phyloP scores from a whole-genome alignment of 2,329 filamentous ascomycete species.

The Cordyceps javanica region DNA sequence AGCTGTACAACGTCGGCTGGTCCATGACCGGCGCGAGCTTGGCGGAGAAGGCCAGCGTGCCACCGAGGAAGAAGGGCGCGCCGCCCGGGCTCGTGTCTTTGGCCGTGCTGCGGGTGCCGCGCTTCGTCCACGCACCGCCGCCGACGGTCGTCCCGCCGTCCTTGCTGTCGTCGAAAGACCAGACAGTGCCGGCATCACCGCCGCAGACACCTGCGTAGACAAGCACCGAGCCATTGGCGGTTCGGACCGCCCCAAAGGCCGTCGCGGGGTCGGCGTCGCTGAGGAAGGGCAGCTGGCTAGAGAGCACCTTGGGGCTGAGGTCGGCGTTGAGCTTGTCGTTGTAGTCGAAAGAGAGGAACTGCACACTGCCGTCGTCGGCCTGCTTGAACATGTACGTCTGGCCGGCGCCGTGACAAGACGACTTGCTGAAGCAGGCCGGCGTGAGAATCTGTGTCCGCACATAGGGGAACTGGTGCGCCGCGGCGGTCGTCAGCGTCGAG shows the following conservation, averaged over 20 bases:
- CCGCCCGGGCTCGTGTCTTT: conserved; percentile 19
- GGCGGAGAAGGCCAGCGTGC: conserved; percentile 61
- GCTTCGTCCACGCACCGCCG: conserved; percentile 25
- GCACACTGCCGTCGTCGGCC: conserved; percentile 33
- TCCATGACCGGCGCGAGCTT: conserved; percentile 47
- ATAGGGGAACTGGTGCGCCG: conserved; percentile 60
- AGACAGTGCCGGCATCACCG: conserved; percentile 50
- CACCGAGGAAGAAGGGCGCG: conserved; percentile 46
- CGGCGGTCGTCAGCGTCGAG: conserved; percentile 13
- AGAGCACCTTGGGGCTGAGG: conserved; percentile 42
- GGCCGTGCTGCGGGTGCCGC: conserved; percentile 14
- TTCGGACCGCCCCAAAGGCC: conserved; percentile 63
- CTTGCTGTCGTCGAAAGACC: conserved; percentile 55
- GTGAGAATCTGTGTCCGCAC: conserved; percentile 68
- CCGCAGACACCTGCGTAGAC: conserved; percentile 72
- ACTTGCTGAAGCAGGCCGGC: conserved; percentile 38
- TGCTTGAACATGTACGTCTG: conserved; percentile 67
- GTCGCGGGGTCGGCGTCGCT: conserved; percentile 33
- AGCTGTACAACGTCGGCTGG: conserved; percentile 60
- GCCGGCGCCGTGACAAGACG: conserved; percentile 32
- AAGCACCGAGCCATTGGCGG: conserved; percentile 61
- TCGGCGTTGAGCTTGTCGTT: conserved; percentile 49
- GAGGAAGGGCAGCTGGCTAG: conserved; percentile 58
- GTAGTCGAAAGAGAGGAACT: conserved; percentile 61
- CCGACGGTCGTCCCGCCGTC: conserved; percentile 20